These are phyloP conservation scores for Syzygium aromaticum DNA, from an alignment of 345 rosid species.

Conservation along the genomic window DNA sequence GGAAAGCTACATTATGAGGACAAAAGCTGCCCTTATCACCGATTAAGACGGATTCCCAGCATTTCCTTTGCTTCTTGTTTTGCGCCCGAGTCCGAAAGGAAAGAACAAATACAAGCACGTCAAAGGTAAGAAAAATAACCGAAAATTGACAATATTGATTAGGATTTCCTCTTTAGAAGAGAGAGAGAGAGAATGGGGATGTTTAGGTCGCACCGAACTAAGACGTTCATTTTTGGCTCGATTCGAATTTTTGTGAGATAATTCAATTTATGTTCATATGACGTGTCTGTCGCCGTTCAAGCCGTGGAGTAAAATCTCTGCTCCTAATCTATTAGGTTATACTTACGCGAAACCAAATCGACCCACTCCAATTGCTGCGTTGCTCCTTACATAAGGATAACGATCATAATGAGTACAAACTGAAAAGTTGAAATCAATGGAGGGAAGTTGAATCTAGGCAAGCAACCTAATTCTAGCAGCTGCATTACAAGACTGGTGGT, in stretches of 20 bases:
- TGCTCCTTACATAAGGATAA: background rate
- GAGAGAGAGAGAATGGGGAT: too few species aligned
- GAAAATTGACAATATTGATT: background rate
- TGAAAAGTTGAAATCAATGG: background rate
- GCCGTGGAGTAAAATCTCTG: accelerated
- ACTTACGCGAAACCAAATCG: accelerated
- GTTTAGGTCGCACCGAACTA: too few species aligned
- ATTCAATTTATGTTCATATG: background rate
- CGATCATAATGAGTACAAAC: background rate
- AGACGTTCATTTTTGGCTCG: accelerated
- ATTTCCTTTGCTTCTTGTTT: background rate
- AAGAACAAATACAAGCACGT: background rate
- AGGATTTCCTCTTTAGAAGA: background rate
- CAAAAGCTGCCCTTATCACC: background rate
- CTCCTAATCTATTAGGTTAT: accelerated
- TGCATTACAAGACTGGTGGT: background rate
- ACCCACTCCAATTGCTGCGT: accelerated
- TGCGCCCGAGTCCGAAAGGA: background rate
- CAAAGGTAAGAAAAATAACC: background rate
- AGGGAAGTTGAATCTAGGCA: background rate
- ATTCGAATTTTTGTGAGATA: background rate
- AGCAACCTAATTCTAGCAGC: background rate
- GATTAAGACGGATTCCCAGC: background rate
- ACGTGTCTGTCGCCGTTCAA: background rate
- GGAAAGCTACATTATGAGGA: background rate